Conservation (phyloP, 345 rosid species). For the Euphorbia tirucalli region DNA sequence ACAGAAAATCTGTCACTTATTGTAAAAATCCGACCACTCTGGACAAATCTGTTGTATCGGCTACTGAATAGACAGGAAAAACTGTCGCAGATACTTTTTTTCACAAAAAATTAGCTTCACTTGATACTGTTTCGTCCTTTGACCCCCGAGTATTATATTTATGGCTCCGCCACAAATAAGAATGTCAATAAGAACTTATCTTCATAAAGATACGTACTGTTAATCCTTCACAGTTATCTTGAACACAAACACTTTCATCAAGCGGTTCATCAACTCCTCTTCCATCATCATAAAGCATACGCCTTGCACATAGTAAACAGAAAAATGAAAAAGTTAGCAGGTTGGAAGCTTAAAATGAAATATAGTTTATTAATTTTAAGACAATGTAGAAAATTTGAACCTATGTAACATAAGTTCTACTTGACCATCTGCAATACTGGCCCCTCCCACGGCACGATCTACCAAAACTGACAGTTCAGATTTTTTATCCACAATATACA, state of each 20-base stretch:
- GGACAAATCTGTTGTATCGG: no score
- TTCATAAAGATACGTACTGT: constrained; percentile 36
- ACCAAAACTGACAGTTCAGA: constrained; percentile 75
- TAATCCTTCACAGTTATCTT: constrained; percentile 53
- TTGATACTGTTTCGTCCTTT: no score
- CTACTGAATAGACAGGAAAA: no score
- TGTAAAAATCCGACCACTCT: no score
- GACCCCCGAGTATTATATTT: no score
- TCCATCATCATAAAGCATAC: constrained; percentile 45
- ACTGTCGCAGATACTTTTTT: no score
- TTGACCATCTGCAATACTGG: constrained; percentile 75
- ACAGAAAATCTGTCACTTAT: no score
- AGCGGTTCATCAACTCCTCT: constrained; percentile 78
- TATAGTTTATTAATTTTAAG: neutral
- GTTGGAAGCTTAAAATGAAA: neutral
- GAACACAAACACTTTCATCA: constrained; percentile 50
- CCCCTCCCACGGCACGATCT: constrained; percentile 81
- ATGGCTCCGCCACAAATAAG: no score
- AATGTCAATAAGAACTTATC: no score
- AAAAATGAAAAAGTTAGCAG: constrained; percentile 10
- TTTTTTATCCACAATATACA: constrained; percentile 51
- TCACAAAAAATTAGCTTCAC: no score
- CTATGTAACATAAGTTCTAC: constrained; percentile 91
- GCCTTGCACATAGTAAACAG: constrained; percentile 36
- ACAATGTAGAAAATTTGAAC: constrained; percentile 23